A percentile compares a stretch with the other conserved stretches of the same genome.
Evolutionary conservation across 129 eudicot species (phyloP).

Genomic region (Silybum marianum): DNA sequence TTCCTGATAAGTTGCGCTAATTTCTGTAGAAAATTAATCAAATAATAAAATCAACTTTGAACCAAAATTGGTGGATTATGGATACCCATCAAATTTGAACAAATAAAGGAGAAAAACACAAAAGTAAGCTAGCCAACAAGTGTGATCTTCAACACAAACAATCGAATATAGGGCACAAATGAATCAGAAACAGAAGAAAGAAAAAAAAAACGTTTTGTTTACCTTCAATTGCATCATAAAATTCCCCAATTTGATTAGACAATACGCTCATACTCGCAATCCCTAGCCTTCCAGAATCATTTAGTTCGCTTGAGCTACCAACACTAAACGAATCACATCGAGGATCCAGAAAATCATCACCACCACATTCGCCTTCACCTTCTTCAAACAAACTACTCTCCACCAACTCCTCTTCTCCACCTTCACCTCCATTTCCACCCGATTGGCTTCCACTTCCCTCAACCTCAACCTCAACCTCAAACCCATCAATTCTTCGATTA

Average conservation of each 20-base stretch:
- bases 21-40: background rate
- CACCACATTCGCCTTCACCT: constrained; percentile 6
- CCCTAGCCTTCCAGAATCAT: constrained; percentile 40
- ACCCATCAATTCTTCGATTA: constrained; percentile 31
- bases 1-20: background rate
- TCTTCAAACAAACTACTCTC: constrained; percentile 18
- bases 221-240: constrained; percentile 48
- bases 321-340: constrained; percentile 42
- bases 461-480: constrained; percentile 42
- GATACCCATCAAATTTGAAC: too few species aligned
- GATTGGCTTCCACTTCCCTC: constrained; percentile 7
- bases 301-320: constrained; percentile 32
- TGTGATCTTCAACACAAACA: background rate
- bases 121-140: background rate
- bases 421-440: constrained; percentile 2
- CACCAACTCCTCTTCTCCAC: constrained; percentile 12
- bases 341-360: constrained; percentile 30
- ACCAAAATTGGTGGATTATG: too few species aligned
- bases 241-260: constrained; percentile 41
- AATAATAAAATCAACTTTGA: background rate
- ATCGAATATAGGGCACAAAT: background rate
- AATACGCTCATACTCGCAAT: constrained; percentile 31
- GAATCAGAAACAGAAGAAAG: background rate
- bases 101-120: background rate
- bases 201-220: background rate